These are phyloP conservation scores for Tetrahymena thermophila DNA, from an alignment of 73 alveolate species.

Conservation along the genomic window DNA sequence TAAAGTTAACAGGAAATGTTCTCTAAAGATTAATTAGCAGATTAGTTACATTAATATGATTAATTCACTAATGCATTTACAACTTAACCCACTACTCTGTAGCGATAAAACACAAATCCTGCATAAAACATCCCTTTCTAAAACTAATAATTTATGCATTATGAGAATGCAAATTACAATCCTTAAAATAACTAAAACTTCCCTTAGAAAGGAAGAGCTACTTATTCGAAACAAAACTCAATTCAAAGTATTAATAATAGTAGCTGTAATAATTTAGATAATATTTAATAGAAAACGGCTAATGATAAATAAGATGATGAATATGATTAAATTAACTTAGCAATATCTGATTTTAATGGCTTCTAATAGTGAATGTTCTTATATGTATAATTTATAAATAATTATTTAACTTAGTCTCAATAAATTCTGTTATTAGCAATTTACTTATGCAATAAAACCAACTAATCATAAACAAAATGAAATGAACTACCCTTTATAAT, in stretches of 20 bases:
- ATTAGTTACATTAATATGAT: not conserved
- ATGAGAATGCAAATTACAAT: not conserved
- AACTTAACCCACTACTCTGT: not conserved
- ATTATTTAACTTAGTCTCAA: not conserved
- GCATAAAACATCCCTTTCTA: not conserved
- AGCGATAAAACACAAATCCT: not conserved
- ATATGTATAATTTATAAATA: too few species aligned
- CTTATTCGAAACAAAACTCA: not conserved
- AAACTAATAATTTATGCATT: not conserved
- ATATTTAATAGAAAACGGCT: not conserved
- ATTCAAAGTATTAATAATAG: not conserved
- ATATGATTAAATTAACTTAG: not conserved
- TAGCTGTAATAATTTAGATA: not conserved
- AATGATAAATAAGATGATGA: not conserved
- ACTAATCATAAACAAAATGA: not conserved
- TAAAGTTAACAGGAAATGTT: not conserved
- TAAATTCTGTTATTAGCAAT: not conserved
- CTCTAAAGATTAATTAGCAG: not conserved
- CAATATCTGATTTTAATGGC: not conserved
- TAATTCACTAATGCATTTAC: not conserved
- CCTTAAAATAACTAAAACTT: not conserved
- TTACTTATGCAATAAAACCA: not conserved
- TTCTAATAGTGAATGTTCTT: too few species aligned
- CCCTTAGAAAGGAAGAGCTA: not conserved
- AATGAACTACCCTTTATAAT: not conserved